phyloP scores from a whole-genome alignment of 495 filamentous ascomycete species.

The Penicillium odoratum region DNA sequence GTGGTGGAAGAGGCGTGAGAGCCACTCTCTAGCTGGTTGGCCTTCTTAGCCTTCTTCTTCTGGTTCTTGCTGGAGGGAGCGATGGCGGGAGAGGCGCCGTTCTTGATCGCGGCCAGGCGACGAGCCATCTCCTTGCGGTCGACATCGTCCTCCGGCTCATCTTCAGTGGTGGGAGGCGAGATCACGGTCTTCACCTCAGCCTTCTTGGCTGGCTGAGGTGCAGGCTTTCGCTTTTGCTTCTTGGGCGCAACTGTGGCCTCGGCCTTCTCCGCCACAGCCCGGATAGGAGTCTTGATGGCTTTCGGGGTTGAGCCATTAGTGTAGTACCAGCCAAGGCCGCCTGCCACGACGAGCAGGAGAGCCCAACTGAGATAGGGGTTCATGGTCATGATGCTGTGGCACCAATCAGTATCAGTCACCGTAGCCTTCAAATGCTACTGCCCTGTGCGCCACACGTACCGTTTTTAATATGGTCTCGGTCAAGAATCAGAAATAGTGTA shows the following conservation, averaged over 20 bases:
- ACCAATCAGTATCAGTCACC: slow-evolving; percentile 13
- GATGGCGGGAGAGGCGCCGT: slow-evolving; percentile 53
- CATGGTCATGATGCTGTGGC: slow-evolving; percentile 35
- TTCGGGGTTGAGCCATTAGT: slow-evolving; percentile 40
- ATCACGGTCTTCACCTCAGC: slow-evolving; percentile 39
- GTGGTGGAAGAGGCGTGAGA: slow-evolving; percentile 67
- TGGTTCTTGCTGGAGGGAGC: slow-evolving; percentile 46
- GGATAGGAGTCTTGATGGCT: slow-evolving; percentile 29
- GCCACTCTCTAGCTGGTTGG: slow-evolving; percentile 30
- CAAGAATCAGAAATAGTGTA: not conserved
- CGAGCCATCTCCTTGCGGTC: slow-evolving; percentile 73
- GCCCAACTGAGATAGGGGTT: slow-evolving; percentile 57
- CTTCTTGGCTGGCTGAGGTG: slow-evolving; percentile 34
- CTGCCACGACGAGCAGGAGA: slow-evolving; percentile 53
- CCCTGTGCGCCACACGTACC: not conserved
- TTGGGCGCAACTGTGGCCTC: slow-evolving; percentile 35
- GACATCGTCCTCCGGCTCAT: slow-evolving; percentile 57
- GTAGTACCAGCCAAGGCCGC: slow-evolving; percentile 50
- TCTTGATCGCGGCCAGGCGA: slow-evolving; percentile 64
- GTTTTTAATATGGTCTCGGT: not conserved
- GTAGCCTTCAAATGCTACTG: not conserved
- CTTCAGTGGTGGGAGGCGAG: slow-evolving; percentile 38
- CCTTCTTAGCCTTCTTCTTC: slow-evolving; percentile 62
- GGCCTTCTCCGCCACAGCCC: slow-evolving; percentile 35
- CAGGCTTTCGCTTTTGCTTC: slow-evolving; percentile 44